Base-by-base conservation (phyloP, 1,284 basidiomycete species). In the Trichosporon ovoides region DNA sequence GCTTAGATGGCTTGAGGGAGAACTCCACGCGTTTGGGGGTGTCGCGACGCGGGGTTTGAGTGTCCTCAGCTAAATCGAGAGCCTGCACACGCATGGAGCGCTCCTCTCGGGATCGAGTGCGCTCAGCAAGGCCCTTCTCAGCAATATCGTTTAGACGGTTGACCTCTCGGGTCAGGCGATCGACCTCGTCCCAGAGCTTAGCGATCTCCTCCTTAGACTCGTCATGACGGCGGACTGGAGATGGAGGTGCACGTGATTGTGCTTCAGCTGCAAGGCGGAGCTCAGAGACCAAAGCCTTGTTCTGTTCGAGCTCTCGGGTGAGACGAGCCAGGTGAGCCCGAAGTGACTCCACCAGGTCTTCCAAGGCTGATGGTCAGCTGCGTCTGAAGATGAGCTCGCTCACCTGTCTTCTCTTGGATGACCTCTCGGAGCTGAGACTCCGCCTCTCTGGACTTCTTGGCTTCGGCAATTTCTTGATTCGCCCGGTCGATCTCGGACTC, bases 331-430 rank as follows among this genome's bases (percentile, higher is more conserved):
- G 81, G 65, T 92, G 88, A 1, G 81, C 75, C 3, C 87, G 85
- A 2, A 93, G 81, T 0, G 84, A 85, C 2, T 79, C 73, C 53
- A 92, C 86, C 11, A 92, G 79, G 1, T 85, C 83, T 73, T 93
- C 90, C 4, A 93, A 78, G 7, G 87, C 90, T 91, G 52, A n/a
- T 22, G 11, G 52, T 53, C 38, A 61, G 50, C n/a, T 22, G n/a
- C 1, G 33, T 3, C 1, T 18, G 16, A 3, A 9, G 11, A 22
- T 9, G 7, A 40, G 12, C 24, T 14, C 10, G 58, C 77, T 55
- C 55, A 90, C 90, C 87, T 80, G 88, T 88, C 76, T 91, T 91
- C 71, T 91, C 89, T 61, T 87, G 85, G 0, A 91, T 85, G 7
- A 83, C 87, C 65, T 88, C 85, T 34, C 61, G 38, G 9, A 75